Conservation (phyloP, 2,329 filamentous ascomycete species). For the Neofusicoccum sp. region DNA sequence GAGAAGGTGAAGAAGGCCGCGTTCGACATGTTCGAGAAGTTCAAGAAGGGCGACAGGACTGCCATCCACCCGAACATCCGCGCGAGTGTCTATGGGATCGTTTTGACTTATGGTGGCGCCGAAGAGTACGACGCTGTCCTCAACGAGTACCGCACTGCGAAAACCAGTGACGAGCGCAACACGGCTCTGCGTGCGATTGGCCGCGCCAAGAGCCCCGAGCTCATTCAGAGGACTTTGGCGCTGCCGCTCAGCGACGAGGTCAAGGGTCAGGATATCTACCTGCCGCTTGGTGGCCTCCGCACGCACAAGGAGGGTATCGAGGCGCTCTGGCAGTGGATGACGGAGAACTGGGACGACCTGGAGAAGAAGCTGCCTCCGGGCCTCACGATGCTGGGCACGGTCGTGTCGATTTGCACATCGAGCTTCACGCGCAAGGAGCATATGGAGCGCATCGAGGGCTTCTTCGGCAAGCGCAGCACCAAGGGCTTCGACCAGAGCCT, state of each 20-base stretch:
- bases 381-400: conserved; percentile 79
- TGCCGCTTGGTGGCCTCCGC: conserved; percentile 79
- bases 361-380: conserved; percentile 82
- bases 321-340: conserved; percentile 81
- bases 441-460: conserved; percentile 72
- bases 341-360: conserved; percentile 84
- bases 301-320: conserved; percentile 76
- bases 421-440: conserved; percentile 80
- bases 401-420: conserved; percentile 80
- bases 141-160: conserved; percentile 73
- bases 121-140: conserved; percentile 83
- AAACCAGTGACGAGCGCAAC: conserved; percentile 86
- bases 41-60: conserved; percentile 73
- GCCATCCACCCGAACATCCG: conserved; percentile 93
- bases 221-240: conserved; percentile 79
- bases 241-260: conserved; percentile 78
- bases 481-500: conserved; percentile 87
- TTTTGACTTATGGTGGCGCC: conserved; percentile 79
- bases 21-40: conserved; percentile 88
- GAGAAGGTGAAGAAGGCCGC: conserved; percentile 75
- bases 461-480: conserved; percentile 81
- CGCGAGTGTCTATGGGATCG: conserved; percentile 82
- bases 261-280: conserved; percentile 93
- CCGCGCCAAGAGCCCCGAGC: conserved; percentile 72
- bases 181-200: conserved; percentile 84